Evolutionary conservation across 805 yeast genomes (phyloP).

Genomic region (Maudiozyma pseudohumilis): DNA sequence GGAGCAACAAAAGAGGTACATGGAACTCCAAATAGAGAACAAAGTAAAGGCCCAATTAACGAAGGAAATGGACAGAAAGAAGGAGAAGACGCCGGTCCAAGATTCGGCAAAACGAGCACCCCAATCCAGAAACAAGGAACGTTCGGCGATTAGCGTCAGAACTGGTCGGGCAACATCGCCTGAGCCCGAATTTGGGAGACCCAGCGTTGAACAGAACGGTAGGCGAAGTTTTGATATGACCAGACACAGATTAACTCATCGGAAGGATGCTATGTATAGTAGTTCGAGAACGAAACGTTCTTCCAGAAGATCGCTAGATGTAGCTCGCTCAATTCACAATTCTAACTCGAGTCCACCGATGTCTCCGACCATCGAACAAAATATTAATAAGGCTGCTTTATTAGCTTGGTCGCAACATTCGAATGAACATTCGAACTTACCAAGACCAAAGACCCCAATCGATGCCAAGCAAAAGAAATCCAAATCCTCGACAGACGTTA

Average conservation of each 20-base stretch:
- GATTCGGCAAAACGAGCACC: no score
- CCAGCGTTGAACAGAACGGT: no score
- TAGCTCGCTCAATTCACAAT: neutral
- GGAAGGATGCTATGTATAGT: neutral
- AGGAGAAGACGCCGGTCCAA: constrained; percentile 3
- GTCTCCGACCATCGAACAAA: neutral
- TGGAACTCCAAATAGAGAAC: constrained; percentile 19
- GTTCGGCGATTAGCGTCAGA: no score
- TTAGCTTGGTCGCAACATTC: constrained; percentile 7
- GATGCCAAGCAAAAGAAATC: neutral
- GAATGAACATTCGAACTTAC: neutral
- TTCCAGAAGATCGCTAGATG: neutral
- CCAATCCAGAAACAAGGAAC: no score
- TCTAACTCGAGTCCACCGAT: neutral
- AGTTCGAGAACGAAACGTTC: neutral
- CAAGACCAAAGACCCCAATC: neutral
- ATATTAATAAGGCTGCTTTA: constrained; percentile 7
- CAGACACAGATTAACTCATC: constrained; percentile 1
- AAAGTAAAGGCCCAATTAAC: constrained; percentile 19
- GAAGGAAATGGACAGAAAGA: constrained; percentile 13
- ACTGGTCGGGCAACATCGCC: no score
- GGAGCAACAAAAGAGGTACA: constrained; percentile 13
- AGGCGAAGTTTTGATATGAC: constrained; percentile 1
- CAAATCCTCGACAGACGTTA: no score
- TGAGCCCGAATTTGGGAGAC: no score